Percentiles rank a stretch among this genome's conserved stretches.
phyloP scores from a whole-genome alignment of 2,329 filamentous ascomycete species.

The Alternaria sp. region DNA sequence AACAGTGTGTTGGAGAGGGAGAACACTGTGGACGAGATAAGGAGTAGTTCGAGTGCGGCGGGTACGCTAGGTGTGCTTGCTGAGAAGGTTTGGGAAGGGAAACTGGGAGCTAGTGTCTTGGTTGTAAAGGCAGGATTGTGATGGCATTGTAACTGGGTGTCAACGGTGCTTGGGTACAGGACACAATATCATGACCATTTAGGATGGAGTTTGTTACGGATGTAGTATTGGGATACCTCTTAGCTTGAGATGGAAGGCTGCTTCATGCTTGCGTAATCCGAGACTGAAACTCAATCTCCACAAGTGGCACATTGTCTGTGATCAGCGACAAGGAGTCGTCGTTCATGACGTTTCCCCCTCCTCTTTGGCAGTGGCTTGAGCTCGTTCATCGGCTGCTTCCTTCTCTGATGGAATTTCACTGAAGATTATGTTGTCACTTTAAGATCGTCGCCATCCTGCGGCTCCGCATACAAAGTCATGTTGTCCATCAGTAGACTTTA shows the following conservation, averaged over 20 bases:
- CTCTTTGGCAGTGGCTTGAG: not conserved
- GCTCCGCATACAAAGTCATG: not conserved
- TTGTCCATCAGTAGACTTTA: not conserved
- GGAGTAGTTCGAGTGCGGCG: conserved; percentile 39
- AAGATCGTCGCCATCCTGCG: not conserved
- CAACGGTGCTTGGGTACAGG: not conserved
- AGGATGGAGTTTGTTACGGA: not conserved
- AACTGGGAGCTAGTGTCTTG: conserved; percentile 72
- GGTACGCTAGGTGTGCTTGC: conserved; percentile 68
- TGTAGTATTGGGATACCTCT: not conserved
- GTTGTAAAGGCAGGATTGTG: conserved; percentile 68
- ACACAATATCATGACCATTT: not conserved
- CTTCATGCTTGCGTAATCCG: conserved; percentile 8
- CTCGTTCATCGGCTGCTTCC: not conserved
- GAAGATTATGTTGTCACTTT: not conserved
- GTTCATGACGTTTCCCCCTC: not conserved
- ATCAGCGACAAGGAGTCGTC: conserved; percentile 10
- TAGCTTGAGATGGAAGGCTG: not conserved
- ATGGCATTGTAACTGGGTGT: not conserved
- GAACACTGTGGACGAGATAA: conserved; percentile 52
- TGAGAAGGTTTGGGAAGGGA: conserved; percentile 66
- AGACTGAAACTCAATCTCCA: not conserved
- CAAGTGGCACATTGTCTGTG: conserved; percentile 5
- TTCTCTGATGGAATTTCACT: not conserved
- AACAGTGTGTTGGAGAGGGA: conserved; percentile 34